A percentile compares a stretch with the other conserved stretches of the same genome.
These are phyloP conservation scores for Plasmodium reichenowi DNA, from an alignment of 169 alveolate genomes.

Conservation along the genomic window DNA sequence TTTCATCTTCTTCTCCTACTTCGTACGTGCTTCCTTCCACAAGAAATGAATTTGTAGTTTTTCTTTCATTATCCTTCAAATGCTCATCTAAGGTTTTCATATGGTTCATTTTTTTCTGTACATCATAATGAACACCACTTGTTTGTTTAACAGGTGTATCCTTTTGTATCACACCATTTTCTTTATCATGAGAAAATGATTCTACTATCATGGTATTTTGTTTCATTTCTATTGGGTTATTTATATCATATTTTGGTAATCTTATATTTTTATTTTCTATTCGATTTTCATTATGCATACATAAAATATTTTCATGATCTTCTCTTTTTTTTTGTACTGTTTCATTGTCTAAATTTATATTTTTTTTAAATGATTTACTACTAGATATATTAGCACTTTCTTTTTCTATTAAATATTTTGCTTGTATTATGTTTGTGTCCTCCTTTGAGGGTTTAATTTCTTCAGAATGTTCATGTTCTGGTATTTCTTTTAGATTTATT, in stretches of 20 bases:
- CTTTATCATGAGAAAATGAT: too few relatives aligned
- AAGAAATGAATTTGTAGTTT: too few relatives aligned
- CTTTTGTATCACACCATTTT: too few relatives aligned
- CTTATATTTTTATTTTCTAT: too few relatives aligned
- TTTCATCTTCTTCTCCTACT: slow-evolving; percentile 4
- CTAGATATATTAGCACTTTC: background rate
- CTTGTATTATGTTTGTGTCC: background rate
- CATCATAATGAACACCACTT: background rate
- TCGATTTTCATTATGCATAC: too few relatives aligned
- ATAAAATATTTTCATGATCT: too few relatives aligned
- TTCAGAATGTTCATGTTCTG: background rate
- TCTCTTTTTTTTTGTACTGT: background rate
- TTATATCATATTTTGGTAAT: too few relatives aligned
- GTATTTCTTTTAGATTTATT: background rate
- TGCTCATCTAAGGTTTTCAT: too few relatives aligned
- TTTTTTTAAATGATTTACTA: background rate
- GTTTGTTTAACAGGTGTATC: too few relatives aligned
- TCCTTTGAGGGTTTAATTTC: background rate
- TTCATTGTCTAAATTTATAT: background rate
- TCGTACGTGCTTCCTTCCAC: background rate
- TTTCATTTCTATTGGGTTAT: too few relatives aligned
- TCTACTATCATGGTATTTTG: too few relatives aligned
- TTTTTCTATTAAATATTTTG: background rate
- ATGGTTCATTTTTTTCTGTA: background rate
- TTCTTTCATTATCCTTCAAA: too few relatives aligned